phyloP scores from a whole-genome alignment of 495 filamentous ascomycete genomes.

The Xylaria cubensis region DNA sequence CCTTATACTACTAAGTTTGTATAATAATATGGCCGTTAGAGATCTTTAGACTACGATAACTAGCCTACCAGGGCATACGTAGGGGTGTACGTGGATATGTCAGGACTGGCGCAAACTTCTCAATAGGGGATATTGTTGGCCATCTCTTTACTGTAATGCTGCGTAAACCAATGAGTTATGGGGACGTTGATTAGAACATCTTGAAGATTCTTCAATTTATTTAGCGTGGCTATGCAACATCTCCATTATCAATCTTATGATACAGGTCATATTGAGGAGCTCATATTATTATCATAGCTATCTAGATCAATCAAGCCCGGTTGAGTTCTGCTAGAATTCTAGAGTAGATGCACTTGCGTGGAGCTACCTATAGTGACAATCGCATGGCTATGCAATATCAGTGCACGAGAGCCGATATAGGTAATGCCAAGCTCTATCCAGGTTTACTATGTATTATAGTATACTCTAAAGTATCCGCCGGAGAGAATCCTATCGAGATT shows the following conservation, averaged over 20 bases:
- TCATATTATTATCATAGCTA: background rate
- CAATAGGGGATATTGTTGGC: background rate
- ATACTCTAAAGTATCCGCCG: background rate
- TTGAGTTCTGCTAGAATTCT: background rate
- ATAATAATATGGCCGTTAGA: background rate
- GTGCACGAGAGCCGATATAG: background rate
- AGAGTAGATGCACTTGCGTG: background rate
- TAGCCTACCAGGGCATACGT: background rate
- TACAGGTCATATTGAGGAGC: background rate
- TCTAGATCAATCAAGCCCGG: background rate
- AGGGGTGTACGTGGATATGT: slow-evolving; percentile 7
- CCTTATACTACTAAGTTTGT: too few species aligned
- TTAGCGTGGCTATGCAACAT: background rate
- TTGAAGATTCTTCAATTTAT: background rate
- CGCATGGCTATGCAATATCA: background rate
- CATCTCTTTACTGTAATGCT: background rate
- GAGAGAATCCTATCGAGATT: background rate
- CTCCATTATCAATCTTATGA: background rate
- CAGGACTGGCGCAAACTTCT: background rate
- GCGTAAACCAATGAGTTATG: background rate
- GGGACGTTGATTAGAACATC: too few species aligned
- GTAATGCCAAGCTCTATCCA: background rate
- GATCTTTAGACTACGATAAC: background rate
- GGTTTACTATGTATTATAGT: background rate
- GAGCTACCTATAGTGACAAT: background rate